phyloP scores from a whole-genome alignment of 2,329 filamentous ascomycete species.

The Myriosclerotinia duriaeana region DNA sequence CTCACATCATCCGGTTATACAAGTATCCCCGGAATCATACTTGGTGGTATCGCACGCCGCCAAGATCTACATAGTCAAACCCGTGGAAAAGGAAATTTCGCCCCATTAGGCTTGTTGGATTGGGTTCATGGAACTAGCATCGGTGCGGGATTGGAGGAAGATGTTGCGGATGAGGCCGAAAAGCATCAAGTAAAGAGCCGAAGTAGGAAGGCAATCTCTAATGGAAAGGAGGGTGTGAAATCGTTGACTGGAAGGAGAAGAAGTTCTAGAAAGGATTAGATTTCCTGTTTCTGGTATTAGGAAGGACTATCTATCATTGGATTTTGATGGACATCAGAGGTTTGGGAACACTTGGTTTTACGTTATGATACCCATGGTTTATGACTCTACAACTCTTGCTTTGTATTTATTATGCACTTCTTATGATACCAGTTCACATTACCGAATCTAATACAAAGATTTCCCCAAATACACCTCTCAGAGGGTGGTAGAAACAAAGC shows the following conservation, averaged over 20 bases:
- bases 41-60: conserved; percentile 52
- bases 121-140: conserved; percentile 58
- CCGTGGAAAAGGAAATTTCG: conserved; percentile 58
- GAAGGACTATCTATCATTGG: neutral
- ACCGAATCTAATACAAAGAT: neutral
- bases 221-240: conserved; percentile 40
- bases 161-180: conserved; percentile 55
- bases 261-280: conserved; percentile 30
- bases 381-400: neutral
- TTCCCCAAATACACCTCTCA: neutral
- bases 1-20: conserved; percentile 68
- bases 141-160: conserved; percentile 54
- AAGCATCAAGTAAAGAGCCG: conserved; percentile 53
- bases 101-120: conserved; percentile 62
- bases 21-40: conserved; percentile 53
- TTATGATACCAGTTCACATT: neutral
- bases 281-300: neutral
- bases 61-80: conserved; percentile 58
- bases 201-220: conserved; percentile 40
- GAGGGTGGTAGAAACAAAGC: neutral
- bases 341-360: neutral
- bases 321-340: neutral
- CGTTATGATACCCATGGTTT: neutral
- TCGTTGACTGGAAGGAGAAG: conserved; percentile 34
- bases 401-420: neutral